Conservation (phyloP, 768 basidiomycete species). For the Termitomyces sp. region DNA sequence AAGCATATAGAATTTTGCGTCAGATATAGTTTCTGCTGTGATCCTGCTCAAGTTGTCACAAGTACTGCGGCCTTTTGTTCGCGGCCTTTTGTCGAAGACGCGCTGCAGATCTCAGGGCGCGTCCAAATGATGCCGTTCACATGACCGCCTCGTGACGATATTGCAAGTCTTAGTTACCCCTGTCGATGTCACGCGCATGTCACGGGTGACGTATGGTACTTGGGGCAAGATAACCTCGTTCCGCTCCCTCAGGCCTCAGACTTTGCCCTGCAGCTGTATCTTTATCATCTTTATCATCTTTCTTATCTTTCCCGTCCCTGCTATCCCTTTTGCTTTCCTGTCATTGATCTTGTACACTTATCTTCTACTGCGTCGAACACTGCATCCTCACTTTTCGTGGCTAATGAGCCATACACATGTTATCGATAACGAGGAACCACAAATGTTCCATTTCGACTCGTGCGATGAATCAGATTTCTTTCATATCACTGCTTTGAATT, state of each 20-base stretch:
- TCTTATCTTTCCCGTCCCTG: constrained; percentile 1
- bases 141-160: constrained; percentile 13
- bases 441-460: constrained; percentile 49
- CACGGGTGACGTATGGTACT: too few species aligned
- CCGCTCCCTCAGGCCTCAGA: constrained; percentile 25
- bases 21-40: too few species aligned
- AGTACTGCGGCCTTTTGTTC: too few species aligned
- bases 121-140: neutral
- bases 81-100: too few species aligned
- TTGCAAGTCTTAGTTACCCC: constrained; percentile 2
- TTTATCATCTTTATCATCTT: constrained; percentile 6
- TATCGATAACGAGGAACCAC: constrained; percentile 49
- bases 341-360: constrained; percentile 11
- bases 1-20: too few species aligned
- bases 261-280: constrained; percentile 18
- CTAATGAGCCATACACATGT: constrained; percentile 35
- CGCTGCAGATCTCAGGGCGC: neutral
- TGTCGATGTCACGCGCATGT: neutral
- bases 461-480: constrained; percentile 29
- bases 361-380: constrained; percentile 6
- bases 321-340: constrained; percentile 12
- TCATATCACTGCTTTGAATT: constrained; percentile 3
- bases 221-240: constrained; percentile 28
- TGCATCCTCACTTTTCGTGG: constrained; percentile 4
- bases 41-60: too few species aligned